Conservation (phyloP, 2,329 filamentous ascomycete species). For the Alternaria sp. region DNA sequence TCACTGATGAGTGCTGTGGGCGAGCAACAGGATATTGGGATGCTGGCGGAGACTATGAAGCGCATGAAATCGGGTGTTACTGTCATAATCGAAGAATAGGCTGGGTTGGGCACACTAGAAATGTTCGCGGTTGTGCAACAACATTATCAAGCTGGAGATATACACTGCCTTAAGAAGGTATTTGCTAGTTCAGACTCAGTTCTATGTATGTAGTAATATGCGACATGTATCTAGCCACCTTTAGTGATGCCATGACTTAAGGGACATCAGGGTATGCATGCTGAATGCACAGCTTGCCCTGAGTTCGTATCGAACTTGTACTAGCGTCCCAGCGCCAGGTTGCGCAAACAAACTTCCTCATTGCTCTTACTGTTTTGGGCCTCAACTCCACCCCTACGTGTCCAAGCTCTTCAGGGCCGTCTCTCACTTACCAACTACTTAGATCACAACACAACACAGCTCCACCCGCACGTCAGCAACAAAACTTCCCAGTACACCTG, state of each 20-base stretch:
- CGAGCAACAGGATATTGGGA: background rate
- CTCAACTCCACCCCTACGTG: background rate
- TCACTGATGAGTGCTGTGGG: too few relatives aligned
- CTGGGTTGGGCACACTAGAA: background rate
- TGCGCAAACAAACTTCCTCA: background rate
- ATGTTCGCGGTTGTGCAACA: background rate
- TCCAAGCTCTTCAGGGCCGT: background rate
- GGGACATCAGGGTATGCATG: background rate
- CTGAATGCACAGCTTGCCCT: background rate
- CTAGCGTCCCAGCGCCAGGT: background rate
- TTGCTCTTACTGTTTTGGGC: background rate
- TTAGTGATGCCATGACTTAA: background rate
- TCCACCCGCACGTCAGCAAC: too few relatives aligned
- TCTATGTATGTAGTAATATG: background rate
- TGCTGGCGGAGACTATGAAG: background rate
- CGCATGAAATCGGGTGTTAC: fast-evolving
- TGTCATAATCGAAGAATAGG: background rate
- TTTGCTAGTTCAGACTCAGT: background rate
- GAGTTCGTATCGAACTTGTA: background rate
- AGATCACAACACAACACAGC: background rate
- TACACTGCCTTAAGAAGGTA: background rate
- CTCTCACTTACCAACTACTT: background rate
- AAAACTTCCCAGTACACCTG: too few relatives aligned
- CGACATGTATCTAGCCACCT: background rate
- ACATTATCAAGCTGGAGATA: background rate